Percentiles rank a stretch among this genome's conserved stretches.
These are phyloP conservation scores for Schizonepeta tenuifolia DNA, from an alignment of 257 asterid species.

Conservation along the genomic window DNA sequence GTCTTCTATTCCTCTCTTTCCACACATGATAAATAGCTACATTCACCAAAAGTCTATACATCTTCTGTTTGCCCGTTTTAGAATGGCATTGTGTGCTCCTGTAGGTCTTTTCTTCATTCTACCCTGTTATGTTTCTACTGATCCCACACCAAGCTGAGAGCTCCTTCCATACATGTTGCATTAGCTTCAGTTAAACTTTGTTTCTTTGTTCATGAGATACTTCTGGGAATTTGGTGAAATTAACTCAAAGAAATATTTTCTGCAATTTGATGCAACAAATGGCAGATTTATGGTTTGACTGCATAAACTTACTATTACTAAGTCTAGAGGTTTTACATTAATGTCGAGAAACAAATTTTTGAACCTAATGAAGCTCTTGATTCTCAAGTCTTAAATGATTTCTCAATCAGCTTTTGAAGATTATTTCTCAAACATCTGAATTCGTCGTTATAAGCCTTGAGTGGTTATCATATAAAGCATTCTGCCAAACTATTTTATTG, in stretches of 20 bases:
- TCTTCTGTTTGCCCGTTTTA: too few species aligned
- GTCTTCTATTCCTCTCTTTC: too few species aligned
- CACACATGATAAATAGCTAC: too few species aligned
- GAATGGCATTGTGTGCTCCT: too few species aligned
- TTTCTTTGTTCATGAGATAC: slow-evolving; percentile 9
- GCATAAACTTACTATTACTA: slow-evolving; percentile 1
- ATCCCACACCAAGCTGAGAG: too few species aligned
- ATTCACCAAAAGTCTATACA: too few species aligned
- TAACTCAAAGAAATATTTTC: slow-evolving; percentile 5
- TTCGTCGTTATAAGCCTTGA: background rate
- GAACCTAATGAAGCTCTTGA: background rate
- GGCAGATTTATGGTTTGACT: slow-evolving; percentile 19
- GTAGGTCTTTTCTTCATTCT: too few species aligned
- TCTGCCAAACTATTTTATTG: background rate
- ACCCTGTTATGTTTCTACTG: too few species aligned
- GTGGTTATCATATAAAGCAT: slow-evolving; percentile 3
- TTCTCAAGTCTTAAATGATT: background rate
- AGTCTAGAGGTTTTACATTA: slow-evolving; percentile 9
- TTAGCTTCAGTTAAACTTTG: background rate
- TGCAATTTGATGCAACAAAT: background rate
- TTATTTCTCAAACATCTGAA: background rate
- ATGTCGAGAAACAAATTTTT: background rate
- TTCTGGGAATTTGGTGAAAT: background rate
- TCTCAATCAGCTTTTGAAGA: background rate
- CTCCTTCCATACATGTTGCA: slow-evolving; percentile 23